phyloP scores from a whole-genome alignment of 306 rosid species.

The Malus asiatica region DNA sequence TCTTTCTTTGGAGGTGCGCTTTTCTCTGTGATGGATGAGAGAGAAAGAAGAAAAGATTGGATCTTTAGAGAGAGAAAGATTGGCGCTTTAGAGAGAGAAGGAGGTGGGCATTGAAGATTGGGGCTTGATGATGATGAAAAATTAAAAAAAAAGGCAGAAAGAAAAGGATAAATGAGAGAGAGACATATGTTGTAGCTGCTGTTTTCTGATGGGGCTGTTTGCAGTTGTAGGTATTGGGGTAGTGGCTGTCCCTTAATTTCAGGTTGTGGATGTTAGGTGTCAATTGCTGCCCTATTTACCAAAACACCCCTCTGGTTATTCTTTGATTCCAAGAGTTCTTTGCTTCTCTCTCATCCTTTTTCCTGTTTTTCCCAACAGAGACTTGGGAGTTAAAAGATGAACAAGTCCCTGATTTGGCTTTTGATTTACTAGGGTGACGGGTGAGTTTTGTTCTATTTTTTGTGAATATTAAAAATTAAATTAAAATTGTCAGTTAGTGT shows the following conservation, averaged over 20 bases:
- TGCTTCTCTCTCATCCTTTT: neutral
- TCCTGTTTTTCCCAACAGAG: constrained; percentile 25
- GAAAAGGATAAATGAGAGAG: constrained; percentile 9
- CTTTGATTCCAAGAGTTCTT: constrained; percentile 6
- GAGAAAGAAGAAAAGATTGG: constrained; percentile 39
- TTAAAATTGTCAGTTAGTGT: too few species aligned
- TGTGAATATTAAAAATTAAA: too few species aligned
- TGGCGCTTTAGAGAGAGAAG: constrained; percentile 11
- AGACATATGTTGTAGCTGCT: constrained; percentile 16
- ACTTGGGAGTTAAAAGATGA: constrained; percentile 26
- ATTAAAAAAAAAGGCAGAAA: constrained; percentile 8
- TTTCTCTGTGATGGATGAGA: constrained; percentile 31
- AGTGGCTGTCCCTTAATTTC: constrained; percentile 34
- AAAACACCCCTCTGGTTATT: constrained; percentile 18
- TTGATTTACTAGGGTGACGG: too few species aligned
- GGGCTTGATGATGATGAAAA: neutral
- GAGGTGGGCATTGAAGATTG: constrained; percentile 8
- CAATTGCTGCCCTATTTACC: constrained; percentile 28
- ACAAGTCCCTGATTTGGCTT: constrained; percentile 14
- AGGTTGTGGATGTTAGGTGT: constrained; percentile 31
- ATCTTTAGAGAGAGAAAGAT: constrained; percentile 13
- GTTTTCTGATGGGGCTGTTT: constrained; percentile 39
- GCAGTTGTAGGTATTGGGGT: constrained; percentile 15
- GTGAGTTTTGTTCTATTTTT: too few species aligned
- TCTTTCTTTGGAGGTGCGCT: constrained; percentile 38